These are phyloP conservation scores for Mollisia scopiformis DNA, from an alignment of 2,329 filamentous ascomycete species.

Conservation along the genomic window DNA sequence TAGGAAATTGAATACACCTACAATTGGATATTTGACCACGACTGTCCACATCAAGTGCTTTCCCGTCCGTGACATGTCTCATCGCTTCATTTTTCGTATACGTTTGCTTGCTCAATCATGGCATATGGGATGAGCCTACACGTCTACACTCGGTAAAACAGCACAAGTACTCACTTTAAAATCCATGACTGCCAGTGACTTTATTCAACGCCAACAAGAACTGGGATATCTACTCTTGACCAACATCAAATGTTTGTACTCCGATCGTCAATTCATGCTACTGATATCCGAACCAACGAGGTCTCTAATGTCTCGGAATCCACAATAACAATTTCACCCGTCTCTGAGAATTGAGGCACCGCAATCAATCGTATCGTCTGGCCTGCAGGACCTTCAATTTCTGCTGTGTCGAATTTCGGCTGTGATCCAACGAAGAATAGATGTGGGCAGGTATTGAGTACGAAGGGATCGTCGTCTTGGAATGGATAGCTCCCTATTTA, in stretches of 20 bases:
- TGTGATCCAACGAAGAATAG: conserved; percentile 90
- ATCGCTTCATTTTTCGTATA: too few relatives aligned
- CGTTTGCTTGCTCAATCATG: too few relatives aligned
- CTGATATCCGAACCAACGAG: conserved; percentile 31
- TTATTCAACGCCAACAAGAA: neutral
- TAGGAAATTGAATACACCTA: too few relatives aligned
- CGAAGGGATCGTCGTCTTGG: conserved; percentile 89
- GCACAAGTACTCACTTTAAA: too few relatives aligned
- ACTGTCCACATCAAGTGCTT: too few relatives aligned
- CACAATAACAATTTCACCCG: conserved; percentile 78
- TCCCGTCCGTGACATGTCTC: too few relatives aligned
- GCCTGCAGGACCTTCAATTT: conserved; percentile 67
- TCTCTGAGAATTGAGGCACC: conserved; percentile 79
- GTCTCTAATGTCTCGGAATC: conserved; percentile 81
- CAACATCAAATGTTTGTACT: neutral
- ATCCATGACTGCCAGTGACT: neutral
- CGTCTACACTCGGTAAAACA: too few relatives aligned
- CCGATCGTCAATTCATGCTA: conserved; percentile 7
- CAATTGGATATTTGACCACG: too few relatives aligned
- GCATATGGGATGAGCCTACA: too few relatives aligned
- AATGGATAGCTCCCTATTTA: conserved; percentile 90
- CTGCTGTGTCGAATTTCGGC: conserved; percentile 72
- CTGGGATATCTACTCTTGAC: neutral
- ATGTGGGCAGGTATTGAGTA: conserved; percentile 83
- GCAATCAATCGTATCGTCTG: conserved; percentile 79